phyloP scores from a whole-genome alignment of 1,139 yeast genomes.

The Suhomyces maxii region DNA sequence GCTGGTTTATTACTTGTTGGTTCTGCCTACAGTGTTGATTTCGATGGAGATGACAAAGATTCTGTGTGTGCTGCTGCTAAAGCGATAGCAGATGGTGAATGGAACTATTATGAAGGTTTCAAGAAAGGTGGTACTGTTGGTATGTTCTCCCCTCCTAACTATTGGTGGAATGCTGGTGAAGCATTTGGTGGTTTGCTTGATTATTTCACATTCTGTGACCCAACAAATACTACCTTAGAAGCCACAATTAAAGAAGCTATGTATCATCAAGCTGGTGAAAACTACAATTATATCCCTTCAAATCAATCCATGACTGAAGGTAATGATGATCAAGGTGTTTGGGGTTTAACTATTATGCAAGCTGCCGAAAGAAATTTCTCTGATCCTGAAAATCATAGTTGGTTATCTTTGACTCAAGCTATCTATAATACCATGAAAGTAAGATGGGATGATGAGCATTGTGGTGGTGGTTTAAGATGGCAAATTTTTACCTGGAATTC shows the following conservation, averaged over 20 bases:
- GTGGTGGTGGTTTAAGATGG: slow-evolving; percentile 94
- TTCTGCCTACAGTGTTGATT: slow-evolving; percentile 16
- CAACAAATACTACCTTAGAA: slow-evolving; percentile 43
- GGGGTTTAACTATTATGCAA: slow-evolving; percentile 63
- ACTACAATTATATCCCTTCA: slow-evolving; percentile 54
- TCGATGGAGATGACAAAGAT: slow-evolving; percentile 24
- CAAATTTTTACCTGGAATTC: slow-evolving; percentile 94
- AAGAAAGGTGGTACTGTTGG: slow-evolving; percentile 60
- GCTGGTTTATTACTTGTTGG: slow-evolving; percentile 3
- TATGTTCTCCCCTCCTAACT: slow-evolving; percentile 58
- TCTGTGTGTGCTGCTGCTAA: slow-evolving; percentile 55
- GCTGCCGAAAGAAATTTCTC: slow-evolving; percentile 65
- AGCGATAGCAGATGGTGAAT: slow-evolving; percentile 47
- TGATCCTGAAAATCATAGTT: slow-evolving; percentile 51
- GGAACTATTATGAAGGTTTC: slow-evolving; percentile 59
- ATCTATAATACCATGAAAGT: slow-evolving; percentile 86
- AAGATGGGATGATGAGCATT: slow-evolving; percentile 76
- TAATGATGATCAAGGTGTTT: slow-evolving; percentile 72
- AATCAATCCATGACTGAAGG: slow-evolving; percentile 67
- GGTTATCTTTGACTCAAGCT: slow-evolving; percentile 78
- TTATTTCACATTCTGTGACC: slow-evolving; percentile 50
- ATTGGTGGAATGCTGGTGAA: slow-evolving; percentile 76
- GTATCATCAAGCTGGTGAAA: slow-evolving; percentile 54
- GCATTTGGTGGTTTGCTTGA: slow-evolving; percentile 64
- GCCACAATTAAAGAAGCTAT: slow-evolving; percentile 39